phyloP scores from a whole-genome alignment of 208 protist species.

The Trypanosoma melophagium region DNA sequence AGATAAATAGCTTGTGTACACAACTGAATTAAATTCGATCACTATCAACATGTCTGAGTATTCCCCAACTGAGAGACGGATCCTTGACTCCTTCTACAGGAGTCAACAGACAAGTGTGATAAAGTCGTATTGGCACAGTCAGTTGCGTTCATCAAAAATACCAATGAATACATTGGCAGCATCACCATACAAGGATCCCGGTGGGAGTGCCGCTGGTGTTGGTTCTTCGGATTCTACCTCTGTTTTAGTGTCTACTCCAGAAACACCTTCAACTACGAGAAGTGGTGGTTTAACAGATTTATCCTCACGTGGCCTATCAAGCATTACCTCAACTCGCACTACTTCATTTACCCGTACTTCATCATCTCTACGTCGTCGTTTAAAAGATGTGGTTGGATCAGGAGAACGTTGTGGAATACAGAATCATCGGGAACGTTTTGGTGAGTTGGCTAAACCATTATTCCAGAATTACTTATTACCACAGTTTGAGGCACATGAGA shows the following conservation, averaged over 20 bases:
- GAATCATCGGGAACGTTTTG: conserved; percentile 20
- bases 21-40: neutral
- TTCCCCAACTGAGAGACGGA: neutral
- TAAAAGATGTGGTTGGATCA: conserved; percentile 25
- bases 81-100: neutral
- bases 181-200: neutral
- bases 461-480: conserved; percentile 60
- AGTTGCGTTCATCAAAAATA: conserved; percentile 15
- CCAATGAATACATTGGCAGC: neutral
- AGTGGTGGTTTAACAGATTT: conserved; percentile 17
- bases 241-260: neutral
- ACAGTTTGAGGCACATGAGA: conserved; percentile 53
- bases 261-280: conserved; percentile 2
- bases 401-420: conserved; percentile 16
- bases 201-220: too few species aligned
- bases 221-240: neutral
- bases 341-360: conserved; percentile 1
- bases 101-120: conserved; percentile 6
- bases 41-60: conserved; percentile 21
- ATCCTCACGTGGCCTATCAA: neutral
- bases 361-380: conserved; percentile 20
- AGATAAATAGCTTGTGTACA: neutral
- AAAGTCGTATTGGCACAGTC: conserved; percentile 32
- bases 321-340: neutral
- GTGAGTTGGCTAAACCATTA: conserved; percentile 40